These are phyloP conservation scores for Aspergillus bertholletiae DNA, from an alignment of 495 filamentous ascomycete genomes.

Conservation along the genomic window DNA sequence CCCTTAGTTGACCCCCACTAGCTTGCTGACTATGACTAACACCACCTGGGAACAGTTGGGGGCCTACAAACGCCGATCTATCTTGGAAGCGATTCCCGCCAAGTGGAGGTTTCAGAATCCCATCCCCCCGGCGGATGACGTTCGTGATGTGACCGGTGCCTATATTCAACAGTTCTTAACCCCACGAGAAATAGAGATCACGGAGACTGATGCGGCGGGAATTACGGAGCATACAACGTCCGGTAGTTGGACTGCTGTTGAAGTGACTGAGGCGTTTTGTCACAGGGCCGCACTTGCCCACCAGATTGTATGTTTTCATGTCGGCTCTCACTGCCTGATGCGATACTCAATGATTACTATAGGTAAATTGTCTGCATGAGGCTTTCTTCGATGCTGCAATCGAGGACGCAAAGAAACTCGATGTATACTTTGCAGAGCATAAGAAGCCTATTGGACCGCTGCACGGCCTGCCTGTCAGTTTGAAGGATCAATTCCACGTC, in stretches of 20 bases:
- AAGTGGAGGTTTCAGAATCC: conserved; percentile 51
- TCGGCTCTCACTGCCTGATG: background rate
- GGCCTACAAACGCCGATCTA: conserved; percentile 49
- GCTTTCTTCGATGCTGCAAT: conserved; percentile 62
- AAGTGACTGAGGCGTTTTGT: conserved; percentile 55
- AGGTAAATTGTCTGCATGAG: conserved; percentile 61
- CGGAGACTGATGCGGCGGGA: conserved; percentile 48
- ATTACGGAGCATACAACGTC: conserved; percentile 46
- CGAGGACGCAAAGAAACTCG: conserved; percentile 53
- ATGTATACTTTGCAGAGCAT: conserved; percentile 49
- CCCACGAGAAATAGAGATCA: conserved; percentile 53
- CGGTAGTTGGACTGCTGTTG: conserved; percentile 42
- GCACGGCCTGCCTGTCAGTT: conserved; percentile 62
- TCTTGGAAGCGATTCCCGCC: conserved; percentile 51
- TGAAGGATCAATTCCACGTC: conserved; percentile 72
- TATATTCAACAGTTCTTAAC: conserved; percentile 58
- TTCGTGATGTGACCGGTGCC: conserved; percentile 58
- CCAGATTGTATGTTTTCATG: conserved; percentile 41
- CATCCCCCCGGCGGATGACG: conserved; percentile 47
- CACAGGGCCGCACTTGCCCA: conserved; percentile 55
- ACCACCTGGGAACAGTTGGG: conserved; percentile 41
- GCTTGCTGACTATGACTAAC: conserved; percentile 12
- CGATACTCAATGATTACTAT: background rate
- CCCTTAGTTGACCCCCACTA: background rate
- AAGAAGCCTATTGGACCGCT: conserved; percentile 52